Evolutionary conservation across 129 eudicot genomes (phyloP), one percentile per base, ranked within the genome.

Genomic region (Scalesia atractyloides): DNA sequence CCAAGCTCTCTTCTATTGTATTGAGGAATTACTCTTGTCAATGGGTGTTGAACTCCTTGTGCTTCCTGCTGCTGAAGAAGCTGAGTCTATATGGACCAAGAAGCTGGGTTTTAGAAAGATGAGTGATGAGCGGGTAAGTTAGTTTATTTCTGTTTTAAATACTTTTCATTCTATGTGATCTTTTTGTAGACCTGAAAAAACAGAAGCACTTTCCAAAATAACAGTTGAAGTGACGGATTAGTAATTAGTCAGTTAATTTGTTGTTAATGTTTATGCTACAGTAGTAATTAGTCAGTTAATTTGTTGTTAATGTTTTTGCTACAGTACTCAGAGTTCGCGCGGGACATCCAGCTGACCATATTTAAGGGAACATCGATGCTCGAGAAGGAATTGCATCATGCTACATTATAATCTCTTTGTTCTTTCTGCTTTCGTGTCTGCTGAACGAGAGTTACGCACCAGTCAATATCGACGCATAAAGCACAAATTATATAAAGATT

Each of bases 1-100:
- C 51, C 96, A 76, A 74, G 95, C 95, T 65, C 78, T 93, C 7
- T 89, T 89, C 65, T 78, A 79, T 36, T 85, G 96, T 76, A 89
- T 93, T 12, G 98, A 93, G 90, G 75, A 75, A 72, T 78, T 93
- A 58, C 82, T 93, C 36, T 37, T 72, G 36, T 87, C 95, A 19
- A 61, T 93, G 92, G 86, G 80, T 76, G 95, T 93, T 68, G 86
- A 85, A 70, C 85, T 77, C 19, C 83, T 93, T 64, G 98, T 93
- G 65, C 95, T 93, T 68, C 98, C 98, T 80, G 98, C 98, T 69
- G 96, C 98, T 73, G 98, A 89, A 83, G 96, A 93, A 49, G 96
- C 98, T 47, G 89, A 93, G 79, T 79, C 92, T 3, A 89, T 93
- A 64, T 93, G 98, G 98, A 85, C 95, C 10, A 84, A 87, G 46